phyloP scores from a whole-genome alignment of 306 rosid species.

The Vigna reflexopilosa region DNA sequence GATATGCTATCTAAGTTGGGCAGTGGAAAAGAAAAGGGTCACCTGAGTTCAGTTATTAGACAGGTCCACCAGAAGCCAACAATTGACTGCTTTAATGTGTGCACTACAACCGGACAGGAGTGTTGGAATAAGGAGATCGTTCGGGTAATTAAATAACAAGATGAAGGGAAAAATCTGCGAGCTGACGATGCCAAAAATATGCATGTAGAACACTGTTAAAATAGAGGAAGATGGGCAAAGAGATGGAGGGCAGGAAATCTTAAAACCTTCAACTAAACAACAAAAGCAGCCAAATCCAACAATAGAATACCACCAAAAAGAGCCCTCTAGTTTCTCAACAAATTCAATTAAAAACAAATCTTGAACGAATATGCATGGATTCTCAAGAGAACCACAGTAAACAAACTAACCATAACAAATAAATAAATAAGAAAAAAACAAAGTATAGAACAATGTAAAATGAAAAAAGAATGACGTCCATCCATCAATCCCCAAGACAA shows the following conservation, averaged over 20 bases:
- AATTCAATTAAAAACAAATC: slow-evolving; percentile 13
- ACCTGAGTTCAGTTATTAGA: too few species aligned
- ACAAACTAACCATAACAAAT: slow-evolving; percentile 10
- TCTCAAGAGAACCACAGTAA: slow-evolving; percentile 18
- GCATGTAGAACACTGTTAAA: background rate
- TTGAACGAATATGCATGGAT: background rate
- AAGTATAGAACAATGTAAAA: slow-evolving; percentile 17
- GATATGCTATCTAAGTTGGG: too few species aligned
- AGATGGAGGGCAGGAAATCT: background rate
- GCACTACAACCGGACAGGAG: too few species aligned
- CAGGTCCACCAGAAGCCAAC: too few species aligned
- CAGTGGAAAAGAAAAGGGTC: too few species aligned
- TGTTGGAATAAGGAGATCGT: too few species aligned
- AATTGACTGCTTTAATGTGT: too few species aligned
- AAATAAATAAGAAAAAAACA: slow-evolving; percentile 29
- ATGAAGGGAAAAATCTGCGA: too few species aligned
- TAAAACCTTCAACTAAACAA: slow-evolving; percentile 6
- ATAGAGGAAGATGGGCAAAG: background rate
- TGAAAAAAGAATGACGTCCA: background rate
- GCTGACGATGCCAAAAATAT: too few species aligned
- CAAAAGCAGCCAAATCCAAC: background rate
- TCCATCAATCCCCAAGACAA: slow-evolving; percentile 29
- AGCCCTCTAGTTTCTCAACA: slow-evolving; percentile 16
- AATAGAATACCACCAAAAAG: background rate
- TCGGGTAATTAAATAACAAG: too few species aligned